Percentiles rank a stretch among this genome's conserved stretches.
These are phyloP conservation scores for Diophrys sp. DNA, from an alignment of 73 alveolate species.

Conservation along the genomic window DNA sequence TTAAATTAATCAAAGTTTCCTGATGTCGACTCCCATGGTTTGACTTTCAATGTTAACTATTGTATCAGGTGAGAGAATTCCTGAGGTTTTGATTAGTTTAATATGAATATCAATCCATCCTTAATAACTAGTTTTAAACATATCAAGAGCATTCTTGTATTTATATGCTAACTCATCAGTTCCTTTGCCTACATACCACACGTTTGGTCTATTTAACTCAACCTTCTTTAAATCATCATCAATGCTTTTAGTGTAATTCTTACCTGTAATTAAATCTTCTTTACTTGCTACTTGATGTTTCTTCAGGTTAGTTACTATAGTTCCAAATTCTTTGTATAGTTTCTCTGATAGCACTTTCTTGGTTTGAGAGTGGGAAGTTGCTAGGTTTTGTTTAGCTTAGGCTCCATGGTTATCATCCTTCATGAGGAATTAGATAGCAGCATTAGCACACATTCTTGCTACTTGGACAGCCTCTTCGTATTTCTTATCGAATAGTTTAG, in stretches of 20 bases:
- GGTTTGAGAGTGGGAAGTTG: not conserved
- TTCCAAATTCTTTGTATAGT: not conserved
- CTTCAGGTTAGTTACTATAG: constrained; percentile 1
- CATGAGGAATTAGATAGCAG: not conserved
- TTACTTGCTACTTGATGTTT: not conserved
- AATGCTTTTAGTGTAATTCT: not conserved
- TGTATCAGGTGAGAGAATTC: not conserved
- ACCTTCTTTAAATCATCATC: not conserved
- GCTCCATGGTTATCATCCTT: not conserved
- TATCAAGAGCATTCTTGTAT: not conserved
- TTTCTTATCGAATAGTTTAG: not conserved
- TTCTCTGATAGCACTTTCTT: not conserved
- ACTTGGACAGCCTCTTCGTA: not conserved
- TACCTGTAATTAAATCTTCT: not conserved
- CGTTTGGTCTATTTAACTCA: not conserved
- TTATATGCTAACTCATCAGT: constrained; percentile 1
- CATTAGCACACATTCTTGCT: not conserved
- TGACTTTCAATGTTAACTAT: too few relatives aligned
- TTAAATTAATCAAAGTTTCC: constrained; percentile 62
- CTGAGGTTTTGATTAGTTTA: not conserved
- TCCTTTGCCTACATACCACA: not conserved
- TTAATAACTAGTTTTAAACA: not conserved
- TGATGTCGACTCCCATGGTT: too few relatives aligned
- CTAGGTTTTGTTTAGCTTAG: not conserved
- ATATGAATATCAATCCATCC: not conserved